These are phyloP conservation scores for Saccharomyces hybrid DNA, from an alignment of 1,139 yeast species.

Conservation along the genomic window DNA sequence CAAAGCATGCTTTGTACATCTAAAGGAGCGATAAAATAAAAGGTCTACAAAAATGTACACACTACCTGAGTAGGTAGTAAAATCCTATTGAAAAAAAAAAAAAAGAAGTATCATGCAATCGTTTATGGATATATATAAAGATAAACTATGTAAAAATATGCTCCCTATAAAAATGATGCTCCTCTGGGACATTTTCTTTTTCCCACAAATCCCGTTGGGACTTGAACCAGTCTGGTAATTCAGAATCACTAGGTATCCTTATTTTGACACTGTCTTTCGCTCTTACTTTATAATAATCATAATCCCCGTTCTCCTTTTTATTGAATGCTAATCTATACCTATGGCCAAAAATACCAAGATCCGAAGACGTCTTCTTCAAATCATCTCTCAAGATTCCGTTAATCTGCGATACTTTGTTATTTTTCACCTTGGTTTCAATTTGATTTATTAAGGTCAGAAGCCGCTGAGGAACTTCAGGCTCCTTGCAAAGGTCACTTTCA, in stretches of 20 bases:
- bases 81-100: not conserved
- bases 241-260: slow-evolving; percentile 52
- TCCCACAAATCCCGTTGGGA: slow-evolving; percentile 62
- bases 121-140: not conserved
- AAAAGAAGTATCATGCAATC: not conserved
- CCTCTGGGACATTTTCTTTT: slow-evolving; percentile 32
- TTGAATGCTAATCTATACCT: slow-evolving; percentile 29
- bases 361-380: slow-evolving; percentile 19
- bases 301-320: slow-evolving; percentile 26
- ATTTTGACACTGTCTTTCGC: slow-evolving; percentile 32
- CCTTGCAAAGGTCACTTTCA: slow-evolving; percentile 26
- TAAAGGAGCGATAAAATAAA: not conserved
- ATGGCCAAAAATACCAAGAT: slow-evolving; percentile 31
- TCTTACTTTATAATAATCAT: slow-evolving; percentile 22
- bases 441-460: slow-evolving; percentile 22
- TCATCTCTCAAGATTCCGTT: slow-evolving; percentile 3
- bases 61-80: not conserved
- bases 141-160: slow-evolving; percentile 20
- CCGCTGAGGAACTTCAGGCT: slow-evolving; percentile 28
- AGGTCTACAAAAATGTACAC: not conserved
- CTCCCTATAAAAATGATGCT: slow-evolving; percentile 30
- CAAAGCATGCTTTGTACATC: not conserved
- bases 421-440: slow-evolving; percentile 14
- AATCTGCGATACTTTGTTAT: slow-evolving; percentile 2
- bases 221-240: slow-evolving; percentile 67